Evolutionary conservation across 1,284 basidiomycete species (phyloP).

Genomic region (Baeospora myosura): DNA sequence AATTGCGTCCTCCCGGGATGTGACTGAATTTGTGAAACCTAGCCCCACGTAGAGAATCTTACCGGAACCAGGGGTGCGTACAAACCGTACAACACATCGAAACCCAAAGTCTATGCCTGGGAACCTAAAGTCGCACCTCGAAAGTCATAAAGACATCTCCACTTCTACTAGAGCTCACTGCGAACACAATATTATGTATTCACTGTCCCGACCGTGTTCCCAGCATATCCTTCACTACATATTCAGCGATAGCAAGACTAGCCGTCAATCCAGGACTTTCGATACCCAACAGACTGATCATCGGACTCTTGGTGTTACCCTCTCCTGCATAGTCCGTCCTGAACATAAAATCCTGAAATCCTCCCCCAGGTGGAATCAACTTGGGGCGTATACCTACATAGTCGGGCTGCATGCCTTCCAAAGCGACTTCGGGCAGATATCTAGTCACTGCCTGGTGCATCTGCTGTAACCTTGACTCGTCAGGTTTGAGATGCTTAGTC

Average conservation of each 20-base stretch:
- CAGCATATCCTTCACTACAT: slow-evolving; percentile 57
- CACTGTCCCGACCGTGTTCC: slow-evolving; percentile 10
- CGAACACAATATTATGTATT: slow-evolving; percentile 7
- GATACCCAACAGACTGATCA: slow-evolving; percentile 74
- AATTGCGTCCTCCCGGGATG: not conserved
- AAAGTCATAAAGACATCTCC: slow-evolving; percentile 14
- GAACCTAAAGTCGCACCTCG: slow-evolving; percentile 65
- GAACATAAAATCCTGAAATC: slow-evolving; percentile 83
- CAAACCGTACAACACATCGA: slow-evolving; percentile 80
- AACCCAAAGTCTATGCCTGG: slow-evolving; percentile 80
- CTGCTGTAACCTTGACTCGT: slow-evolving; percentile 51
- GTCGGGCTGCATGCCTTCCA: slow-evolving; percentile 72
- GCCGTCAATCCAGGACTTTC: slow-evolving; percentile 76
- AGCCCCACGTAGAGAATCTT: slow-evolving; percentile 81
- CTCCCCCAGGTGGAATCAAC: slow-evolving; percentile 63
- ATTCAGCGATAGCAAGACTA: slow-evolving; percentile 68
- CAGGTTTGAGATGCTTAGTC: slow-evolving; percentile 61
- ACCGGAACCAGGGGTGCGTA: slow-evolving; percentile 89
- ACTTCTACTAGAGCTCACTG: slow-evolving; percentile 2
- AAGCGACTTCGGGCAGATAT: slow-evolving; percentile 70
- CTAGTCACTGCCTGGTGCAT: slow-evolving; percentile 63
- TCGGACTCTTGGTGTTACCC: slow-evolving; percentile 29
- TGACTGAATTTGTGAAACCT: slow-evolving; percentile 6
- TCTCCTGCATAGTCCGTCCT: slow-evolving; percentile 41
- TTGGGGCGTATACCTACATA: slow-evolving; percentile 93